These are phyloP conservation scores for Stephanodiscus minutulus DNA, from an alignment of 108 stramenopile genomes.

Conservation along the genomic window DNA sequence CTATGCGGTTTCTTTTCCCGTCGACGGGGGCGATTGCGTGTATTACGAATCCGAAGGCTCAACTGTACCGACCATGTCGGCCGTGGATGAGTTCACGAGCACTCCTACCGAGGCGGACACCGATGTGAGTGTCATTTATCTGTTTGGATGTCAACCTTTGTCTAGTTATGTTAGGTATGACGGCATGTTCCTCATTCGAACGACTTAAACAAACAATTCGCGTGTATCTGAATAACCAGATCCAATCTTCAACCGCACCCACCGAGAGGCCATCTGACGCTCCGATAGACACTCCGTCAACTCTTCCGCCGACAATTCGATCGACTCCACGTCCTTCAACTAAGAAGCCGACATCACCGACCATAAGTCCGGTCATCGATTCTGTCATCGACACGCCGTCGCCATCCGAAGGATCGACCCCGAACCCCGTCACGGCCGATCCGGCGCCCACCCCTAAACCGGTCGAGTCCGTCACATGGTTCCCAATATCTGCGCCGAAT, in stretches of 20 bases:
- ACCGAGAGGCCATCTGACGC: neutral
- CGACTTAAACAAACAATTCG: neutral
- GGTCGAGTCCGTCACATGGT: too few species aligned
- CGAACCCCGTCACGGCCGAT: neutral
- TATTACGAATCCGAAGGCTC: neutral
- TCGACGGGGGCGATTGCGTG: neutral
- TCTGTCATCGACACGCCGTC: neutral
- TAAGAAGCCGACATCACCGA: neutral
- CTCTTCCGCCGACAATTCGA: neutral
- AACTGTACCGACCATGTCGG: neutral
- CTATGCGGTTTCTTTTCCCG: neutral
- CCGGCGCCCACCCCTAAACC: neutral
- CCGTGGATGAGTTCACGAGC: neutral
- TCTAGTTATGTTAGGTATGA: neutral
- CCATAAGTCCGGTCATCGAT: neutral
- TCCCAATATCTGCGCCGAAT: neutral
- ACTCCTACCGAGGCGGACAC: neutral
- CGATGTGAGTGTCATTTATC: neutral
- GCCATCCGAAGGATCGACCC: constrained; percentile 1
- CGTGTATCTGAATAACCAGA: neutral
- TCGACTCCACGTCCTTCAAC: neutral
- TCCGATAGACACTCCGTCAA: neutral
- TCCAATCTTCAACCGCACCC: neutral
- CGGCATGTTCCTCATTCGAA: neutral
- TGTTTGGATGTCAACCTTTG: too few species aligned